Conservation (phyloP, 345 rosid genomes). For the Euphorbia pulcherrima region DNA sequence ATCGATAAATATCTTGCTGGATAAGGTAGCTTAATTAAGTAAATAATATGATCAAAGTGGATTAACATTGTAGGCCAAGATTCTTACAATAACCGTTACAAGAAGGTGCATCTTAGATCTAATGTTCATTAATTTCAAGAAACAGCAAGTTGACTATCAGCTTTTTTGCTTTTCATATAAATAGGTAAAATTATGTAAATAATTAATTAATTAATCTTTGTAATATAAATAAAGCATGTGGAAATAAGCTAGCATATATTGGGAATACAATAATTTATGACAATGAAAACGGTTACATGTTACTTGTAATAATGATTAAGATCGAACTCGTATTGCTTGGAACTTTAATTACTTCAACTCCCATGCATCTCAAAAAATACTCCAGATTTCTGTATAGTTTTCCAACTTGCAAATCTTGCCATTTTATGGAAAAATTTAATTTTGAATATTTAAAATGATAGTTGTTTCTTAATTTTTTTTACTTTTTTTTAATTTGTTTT, state of each 20-base stretch:
- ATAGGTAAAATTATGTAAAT: too few species aligned
- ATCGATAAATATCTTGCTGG: conserved; percentile 11
- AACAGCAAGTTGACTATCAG: conserved; percentile 15
- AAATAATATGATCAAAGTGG: neutral
- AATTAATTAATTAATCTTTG: too few species aligned
- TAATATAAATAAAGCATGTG: conserved; percentile 31
- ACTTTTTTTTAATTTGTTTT: too few species aligned
- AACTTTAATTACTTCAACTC: conserved; percentile 13
- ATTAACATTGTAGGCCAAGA: conserved; percentile 4
- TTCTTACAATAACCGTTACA: conserved; percentile 25
- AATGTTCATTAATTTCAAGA: conserved; percentile 1
- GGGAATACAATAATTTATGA: neutral
- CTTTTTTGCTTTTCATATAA: neutral
- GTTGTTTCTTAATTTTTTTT: too few species aligned
- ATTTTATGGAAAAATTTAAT: too few species aligned
- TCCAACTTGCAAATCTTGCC: too few species aligned
- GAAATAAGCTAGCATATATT: conserved; percentile 15
- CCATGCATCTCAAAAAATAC: neutral
- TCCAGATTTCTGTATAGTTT: neutral
- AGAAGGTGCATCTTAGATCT: conserved; percentile 15
- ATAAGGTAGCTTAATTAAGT: neutral
- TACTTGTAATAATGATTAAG: conserved; percentile 12
- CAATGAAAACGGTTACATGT: neutral
- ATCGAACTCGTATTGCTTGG: conserved; percentile 24
- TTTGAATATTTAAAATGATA: too few species aligned